phyloP scores from a whole-genome alignment of 1,284 basidiomycete genomes.

The Hypsizygus ulmarius region DNA sequence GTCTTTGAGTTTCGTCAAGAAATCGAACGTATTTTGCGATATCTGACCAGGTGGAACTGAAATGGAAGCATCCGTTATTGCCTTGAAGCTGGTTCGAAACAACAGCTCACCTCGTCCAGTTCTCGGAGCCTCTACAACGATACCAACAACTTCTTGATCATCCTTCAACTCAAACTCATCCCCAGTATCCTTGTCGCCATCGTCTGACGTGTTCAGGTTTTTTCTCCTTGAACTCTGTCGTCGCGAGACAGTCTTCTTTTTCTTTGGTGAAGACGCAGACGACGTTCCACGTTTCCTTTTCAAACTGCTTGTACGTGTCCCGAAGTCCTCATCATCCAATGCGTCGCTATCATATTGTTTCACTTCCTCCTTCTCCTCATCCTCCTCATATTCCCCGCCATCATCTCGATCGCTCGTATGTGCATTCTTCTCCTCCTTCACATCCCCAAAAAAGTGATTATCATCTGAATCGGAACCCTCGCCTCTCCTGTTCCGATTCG shows the following conservation, averaged over 20 bases:
- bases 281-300: conserved; percentile 31
- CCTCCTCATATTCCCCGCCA: neutral
- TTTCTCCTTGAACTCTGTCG: conserved; percentile 16
- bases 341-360: conserved; percentile 44
- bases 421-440: neutral
- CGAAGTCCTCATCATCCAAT: conserved; percentile 39
- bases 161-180: conserved; percentile 52
- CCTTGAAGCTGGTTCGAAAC: neutral
- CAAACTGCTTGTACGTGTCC: conserved; percentile 13
- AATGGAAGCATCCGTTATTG: neutral
- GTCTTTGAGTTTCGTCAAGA: conserved; percentile 68
- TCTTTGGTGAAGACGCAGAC: conserved; percentile 17
- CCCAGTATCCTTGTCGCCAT: conserved; percentile 26
- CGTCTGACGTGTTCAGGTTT: conserved; percentile 25
- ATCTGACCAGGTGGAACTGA: conserved; percentile 83
- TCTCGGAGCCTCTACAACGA: conserved; percentile 72
- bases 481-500: too few relatives aligned
- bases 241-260: conserved; percentile 20
- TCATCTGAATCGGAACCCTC: neutral
- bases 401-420: neutral
- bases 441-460: neutral
- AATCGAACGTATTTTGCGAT: conserved; percentile 81
- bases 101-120: conserved; percentile 65
- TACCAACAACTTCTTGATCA: conserved; percentile 69
- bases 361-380: conserved; percentile 9